Percentiles rank a stretch among this genome's conserved stretches.
Conservation (phyloP, 2,329 filamentous ascomycete species). For the Cordyceps javanica region DNA sequence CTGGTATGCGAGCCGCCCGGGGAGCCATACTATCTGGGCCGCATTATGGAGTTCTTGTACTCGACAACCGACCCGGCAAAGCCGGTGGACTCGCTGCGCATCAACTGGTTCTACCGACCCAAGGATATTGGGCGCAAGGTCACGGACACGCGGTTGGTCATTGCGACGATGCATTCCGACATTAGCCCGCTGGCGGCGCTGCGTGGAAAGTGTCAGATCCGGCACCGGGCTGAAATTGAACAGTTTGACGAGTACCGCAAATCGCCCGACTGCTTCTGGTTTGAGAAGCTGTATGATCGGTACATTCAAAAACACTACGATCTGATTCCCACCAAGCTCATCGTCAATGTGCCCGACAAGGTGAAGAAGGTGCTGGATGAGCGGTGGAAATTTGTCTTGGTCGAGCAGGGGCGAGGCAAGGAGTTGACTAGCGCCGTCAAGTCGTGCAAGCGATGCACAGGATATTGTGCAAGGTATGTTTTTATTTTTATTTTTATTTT, state of each 20-base stretch:
- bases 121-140: constrained; percentile 92
- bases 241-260: constrained; percentile 81
- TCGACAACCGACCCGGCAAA: constrained; percentile 64
- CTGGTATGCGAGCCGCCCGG: constrained; percentile 95
- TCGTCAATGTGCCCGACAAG: constrained; percentile 92
- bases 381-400: constrained; percentile 92
- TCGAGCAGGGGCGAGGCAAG: constrained; percentile 89
- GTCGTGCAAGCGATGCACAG: constrained; percentile 84
- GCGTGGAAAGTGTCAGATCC: constrained; percentile 87
- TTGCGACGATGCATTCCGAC: constrained; percentile 98
- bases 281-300: constrained; percentile 93
- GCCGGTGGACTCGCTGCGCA: constrained; percentile 77
- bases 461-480: constrained; percentile 82
- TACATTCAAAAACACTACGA: constrained; percentile 99
- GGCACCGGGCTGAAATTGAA: constrained; percentile 79
- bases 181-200: constrained; percentile 86
- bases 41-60: constrained; percentile 97
- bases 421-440: constrained; percentile 95
- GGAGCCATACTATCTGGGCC: constrained; percentile 94
- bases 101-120: constrained; percentile 98
- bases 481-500: constrained; percentile 37
- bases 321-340: constrained; percentile 81
- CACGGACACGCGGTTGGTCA: constrained; percentile 84
- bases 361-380: constrained; percentile 96
- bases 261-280: constrained; percentile 86